Conservation (phyloP, 2,329 filamentous ascomycete species). For the Didymella segeticola region DNA sequence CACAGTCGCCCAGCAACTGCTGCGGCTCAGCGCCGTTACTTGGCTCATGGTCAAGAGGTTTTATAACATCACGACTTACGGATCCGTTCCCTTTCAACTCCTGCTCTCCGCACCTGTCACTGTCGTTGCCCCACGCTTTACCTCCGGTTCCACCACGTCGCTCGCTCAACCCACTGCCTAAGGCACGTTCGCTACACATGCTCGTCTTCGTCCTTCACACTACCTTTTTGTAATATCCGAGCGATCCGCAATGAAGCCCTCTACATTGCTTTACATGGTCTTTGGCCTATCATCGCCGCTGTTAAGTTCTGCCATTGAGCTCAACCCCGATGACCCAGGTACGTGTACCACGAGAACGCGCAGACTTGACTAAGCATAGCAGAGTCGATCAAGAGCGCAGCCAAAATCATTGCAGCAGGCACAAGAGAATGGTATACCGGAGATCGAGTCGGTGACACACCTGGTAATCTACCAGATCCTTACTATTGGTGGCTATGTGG, state of each 20-base stretch:
- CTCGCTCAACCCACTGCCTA: constrained; percentile 18
- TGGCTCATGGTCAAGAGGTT: constrained; percentile 26
- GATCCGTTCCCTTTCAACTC: neutral
- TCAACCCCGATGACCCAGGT: constrained; percentile 31
- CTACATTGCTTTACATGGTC: constrained; percentile 18
- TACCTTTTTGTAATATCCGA: constrained; percentile 13
- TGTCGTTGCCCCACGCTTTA: neutral
- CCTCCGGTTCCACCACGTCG: constrained; percentile 10
- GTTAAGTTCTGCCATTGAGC: constrained; percentile 23
- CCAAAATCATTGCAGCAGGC: constrained; percentile 66
- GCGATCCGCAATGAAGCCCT: constrained; percentile 30
- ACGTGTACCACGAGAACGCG: neutral
- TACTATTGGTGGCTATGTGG: constrained; percentile 53
- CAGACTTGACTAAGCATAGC: constrained; percentile 14
- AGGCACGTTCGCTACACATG: constrained; percentile 20
- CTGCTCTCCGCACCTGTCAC: constrained; percentile 6
- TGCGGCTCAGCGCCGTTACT: constrained; percentile 27
- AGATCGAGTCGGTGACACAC: constrained; percentile 63
- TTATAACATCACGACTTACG: constrained; percentile 25
- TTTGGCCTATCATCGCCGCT: constrained; percentile 27
- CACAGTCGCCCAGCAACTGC: constrained; percentile 27
- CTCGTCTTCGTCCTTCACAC: neutral
- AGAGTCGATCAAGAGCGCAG: constrained; percentile 68
- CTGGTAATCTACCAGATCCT: constrained; percentile 59
- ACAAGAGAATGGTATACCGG: constrained; percentile 70